phyloP scores from a whole-genome alignment of 148 eudicot species.

The Simmondsia chinensis region DNA sequence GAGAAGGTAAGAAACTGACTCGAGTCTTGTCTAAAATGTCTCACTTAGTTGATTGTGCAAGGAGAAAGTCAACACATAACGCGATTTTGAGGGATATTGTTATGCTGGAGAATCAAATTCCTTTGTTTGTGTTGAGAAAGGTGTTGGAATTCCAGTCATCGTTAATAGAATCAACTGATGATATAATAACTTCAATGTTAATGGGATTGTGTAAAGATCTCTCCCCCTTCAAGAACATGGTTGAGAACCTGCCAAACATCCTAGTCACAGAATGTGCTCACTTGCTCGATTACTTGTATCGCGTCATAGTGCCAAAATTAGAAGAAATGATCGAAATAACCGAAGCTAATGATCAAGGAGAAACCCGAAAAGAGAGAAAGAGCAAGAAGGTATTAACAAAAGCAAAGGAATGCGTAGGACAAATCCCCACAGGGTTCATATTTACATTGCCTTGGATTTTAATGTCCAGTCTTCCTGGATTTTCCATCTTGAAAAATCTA shows the following conservation, averaged over 20 bases:
- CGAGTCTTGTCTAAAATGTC: constrained; percentile 10
- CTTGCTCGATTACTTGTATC: constrained; percentile 29
- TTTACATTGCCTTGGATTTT: constrained; percentile 20
- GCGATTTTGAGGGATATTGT: constrained; percentile 27
- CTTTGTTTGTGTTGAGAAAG: constrained; percentile 21
- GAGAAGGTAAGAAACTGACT: neutral
- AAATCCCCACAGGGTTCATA: constrained; percentile 8
- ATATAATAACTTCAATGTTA: constrained; percentile 4
- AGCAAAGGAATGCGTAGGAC: neutral
- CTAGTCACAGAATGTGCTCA: constrained; percentile 13
- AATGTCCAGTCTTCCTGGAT: constrained; percentile 17
- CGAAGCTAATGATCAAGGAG: constrained; percentile 4
- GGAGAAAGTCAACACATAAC: constrained; percentile 8
- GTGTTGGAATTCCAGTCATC: constrained; percentile 1
- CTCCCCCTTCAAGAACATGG: constrained; percentile 23
- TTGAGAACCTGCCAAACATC: neutral
- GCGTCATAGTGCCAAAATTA: constrained; percentile 10
- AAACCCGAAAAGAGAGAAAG: constrained; percentile 6
- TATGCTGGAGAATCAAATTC: constrained; percentile 44
- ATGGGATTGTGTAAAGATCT: constrained; percentile 13
- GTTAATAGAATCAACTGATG: constrained; percentile 9
- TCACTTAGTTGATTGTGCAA: constrained; percentile 10
- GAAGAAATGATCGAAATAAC: constrained; percentile 8
- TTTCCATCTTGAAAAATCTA: constrained; percentile 14
- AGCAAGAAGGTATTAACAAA: constrained; percentile 1